A percentile compares a stretch with the other conserved stretches of the same genome.
Conservation (phyloP, 176 grass and related monocot genomes). For the Paspalum notatum region DNA sequence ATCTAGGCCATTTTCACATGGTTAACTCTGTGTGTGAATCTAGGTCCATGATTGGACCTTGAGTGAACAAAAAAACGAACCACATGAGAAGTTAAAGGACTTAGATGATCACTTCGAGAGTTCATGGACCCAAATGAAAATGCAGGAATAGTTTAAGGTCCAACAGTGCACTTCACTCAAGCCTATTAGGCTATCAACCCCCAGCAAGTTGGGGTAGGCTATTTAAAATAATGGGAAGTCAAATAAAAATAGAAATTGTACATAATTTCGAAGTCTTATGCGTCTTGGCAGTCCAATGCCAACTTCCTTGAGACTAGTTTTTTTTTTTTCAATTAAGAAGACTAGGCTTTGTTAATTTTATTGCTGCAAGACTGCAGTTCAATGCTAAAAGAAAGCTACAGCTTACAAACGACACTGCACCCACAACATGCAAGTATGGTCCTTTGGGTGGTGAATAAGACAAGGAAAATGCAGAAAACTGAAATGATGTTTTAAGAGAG, state of each 20-base stretch:
- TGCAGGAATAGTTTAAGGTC: too few species aligned
- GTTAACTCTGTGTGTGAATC: too few species aligned
- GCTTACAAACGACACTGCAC: background rate
- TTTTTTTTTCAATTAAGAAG: too few species aligned
- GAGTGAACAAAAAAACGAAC: too few species aligned
- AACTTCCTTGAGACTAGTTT: background rate
- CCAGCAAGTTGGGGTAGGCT: background rate
- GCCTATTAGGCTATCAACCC: background rate
- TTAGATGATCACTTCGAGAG: too few species aligned
- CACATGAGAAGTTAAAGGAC: too few species aligned
- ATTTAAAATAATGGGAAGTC: background rate
- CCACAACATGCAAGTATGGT: background rate
- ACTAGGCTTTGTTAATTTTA: background rate
- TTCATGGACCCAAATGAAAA: too few species aligned
- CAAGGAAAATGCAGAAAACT: conserved; percentile 16
- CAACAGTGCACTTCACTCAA: too few species aligned
- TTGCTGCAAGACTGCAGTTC: background rate
- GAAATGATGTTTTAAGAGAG: background rate
- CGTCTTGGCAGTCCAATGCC: background rate
- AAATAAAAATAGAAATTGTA: conserved; percentile 18
- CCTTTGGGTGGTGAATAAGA: conserved; percentile 32
- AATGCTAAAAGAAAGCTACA: conserved; percentile 15
- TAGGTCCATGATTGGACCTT: too few species aligned
- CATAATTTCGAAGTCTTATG: background rate
- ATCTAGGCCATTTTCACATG: too few species aligned